Evolutionary conservation across 345 rosid species (phyloP).

Genomic region (Linum lewisii): DNA sequence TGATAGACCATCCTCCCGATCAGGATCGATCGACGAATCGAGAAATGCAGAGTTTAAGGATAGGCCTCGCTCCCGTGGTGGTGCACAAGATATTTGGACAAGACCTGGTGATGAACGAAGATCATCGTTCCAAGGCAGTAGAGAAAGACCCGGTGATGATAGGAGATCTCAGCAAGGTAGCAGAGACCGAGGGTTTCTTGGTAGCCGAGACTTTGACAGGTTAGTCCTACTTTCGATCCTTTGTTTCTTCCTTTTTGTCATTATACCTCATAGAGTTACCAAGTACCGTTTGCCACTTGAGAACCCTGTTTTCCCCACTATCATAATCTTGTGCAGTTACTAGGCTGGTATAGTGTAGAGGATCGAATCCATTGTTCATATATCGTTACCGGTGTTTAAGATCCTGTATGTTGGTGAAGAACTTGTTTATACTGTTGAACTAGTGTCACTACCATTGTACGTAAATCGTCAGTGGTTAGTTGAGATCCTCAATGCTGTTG

Average conservation of each 20-base stretch:
- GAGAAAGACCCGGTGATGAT: too few relatives aligned
- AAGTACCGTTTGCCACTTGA: too few relatives aligned
- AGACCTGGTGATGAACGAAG: conserved; percentile 66
- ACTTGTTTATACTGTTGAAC: too few relatives aligned
- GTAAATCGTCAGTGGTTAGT: not conserved
- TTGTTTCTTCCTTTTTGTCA: conserved; percentile 5
- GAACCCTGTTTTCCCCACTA: not conserved
- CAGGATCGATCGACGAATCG: conserved; percentile 69
- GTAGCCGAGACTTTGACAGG: conserved; percentile 64
- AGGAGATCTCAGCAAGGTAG: too few relatives aligned
- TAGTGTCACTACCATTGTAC: not conserved
- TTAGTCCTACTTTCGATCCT: conserved; percentile 18
- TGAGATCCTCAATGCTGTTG: not conserved
- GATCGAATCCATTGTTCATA: not conserved
- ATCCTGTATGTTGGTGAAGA: too few relatives aligned
- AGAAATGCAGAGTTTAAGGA: conserved; percentile 53
- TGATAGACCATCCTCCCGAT: conserved; percentile 73
- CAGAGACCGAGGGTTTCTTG: too few relatives aligned
- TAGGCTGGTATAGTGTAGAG: not conserved
- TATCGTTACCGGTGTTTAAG: too few relatives aligned
- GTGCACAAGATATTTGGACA: conserved; percentile 53
- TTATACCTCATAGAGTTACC: not conserved
- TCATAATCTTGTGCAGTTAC: not conserved
- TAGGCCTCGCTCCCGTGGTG: conserved; percentile 82
- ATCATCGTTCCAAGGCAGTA: conserved; percentile 62